Evolutionary conservation across 805 yeast genomes (phyloP).

Genomic region (Metschnikowia proteae): DNA sequence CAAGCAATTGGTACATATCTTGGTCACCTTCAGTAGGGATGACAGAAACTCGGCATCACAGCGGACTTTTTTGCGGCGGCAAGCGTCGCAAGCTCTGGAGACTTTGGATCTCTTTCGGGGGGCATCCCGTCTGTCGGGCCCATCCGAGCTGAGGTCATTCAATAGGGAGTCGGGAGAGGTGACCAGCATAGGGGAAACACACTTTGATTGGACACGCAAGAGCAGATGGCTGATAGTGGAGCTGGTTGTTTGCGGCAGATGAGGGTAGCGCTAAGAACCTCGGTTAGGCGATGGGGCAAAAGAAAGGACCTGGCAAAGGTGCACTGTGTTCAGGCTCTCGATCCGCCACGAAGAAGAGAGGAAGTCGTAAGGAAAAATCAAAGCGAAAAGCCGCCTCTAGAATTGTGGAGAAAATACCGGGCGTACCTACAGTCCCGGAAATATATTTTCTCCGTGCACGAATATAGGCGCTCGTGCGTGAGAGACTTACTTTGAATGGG

Average conservation of each 20-base stretch:
- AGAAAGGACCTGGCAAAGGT: not conserved
- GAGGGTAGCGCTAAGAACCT: not conserved
- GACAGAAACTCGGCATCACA: constrained; percentile 59
- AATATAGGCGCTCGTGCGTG: constrained; percentile 2
- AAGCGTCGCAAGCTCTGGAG: constrained; percentile 78
- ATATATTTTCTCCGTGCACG: constrained; percentile 18
- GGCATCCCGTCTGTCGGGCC: constrained; percentile 7
- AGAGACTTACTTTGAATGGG: constrained; percentile 2
- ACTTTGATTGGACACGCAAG: not conserved
- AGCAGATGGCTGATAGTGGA: not conserved
- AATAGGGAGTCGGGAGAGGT: constrained; percentile 7
- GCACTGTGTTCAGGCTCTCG: not conserved
- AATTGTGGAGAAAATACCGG: constrained; percentile 10
- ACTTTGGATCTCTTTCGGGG: constrained; percentile 66
- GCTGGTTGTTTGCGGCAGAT: not conserved
- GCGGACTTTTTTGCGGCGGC: constrained; percentile 67
- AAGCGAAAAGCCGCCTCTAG: not conserved
- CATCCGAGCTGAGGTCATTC: constrained; percentile 1
- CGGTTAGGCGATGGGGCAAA: not conserved
- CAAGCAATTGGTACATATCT: constrained; percentile 58
- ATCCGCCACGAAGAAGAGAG: constrained; percentile 1
- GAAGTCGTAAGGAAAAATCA: not conserved
- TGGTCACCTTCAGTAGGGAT: constrained; percentile 44
- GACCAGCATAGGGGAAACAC: not conserved
- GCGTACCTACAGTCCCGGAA: constrained; percentile 14